Conservation (phyloP, 306 rosid species). For the Cicer arietinum region DNA sequence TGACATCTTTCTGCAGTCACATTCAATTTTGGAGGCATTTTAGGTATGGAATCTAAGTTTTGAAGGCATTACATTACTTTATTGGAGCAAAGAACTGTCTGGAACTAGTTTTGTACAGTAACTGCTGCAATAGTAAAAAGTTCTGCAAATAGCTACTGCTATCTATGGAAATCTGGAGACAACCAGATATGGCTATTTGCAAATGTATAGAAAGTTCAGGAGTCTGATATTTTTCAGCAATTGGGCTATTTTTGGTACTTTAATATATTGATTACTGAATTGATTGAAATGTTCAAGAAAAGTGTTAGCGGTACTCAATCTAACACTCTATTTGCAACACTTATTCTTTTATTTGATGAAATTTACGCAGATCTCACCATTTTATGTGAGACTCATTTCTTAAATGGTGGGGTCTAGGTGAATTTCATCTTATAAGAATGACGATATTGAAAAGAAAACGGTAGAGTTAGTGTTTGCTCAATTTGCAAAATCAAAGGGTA, state of each 20-base stretch:
- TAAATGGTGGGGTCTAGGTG: too few species aligned
- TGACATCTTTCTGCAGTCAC: not conserved
- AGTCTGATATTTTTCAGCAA: not conserved
- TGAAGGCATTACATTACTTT: not conserved
- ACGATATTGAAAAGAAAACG: too few species aligned
- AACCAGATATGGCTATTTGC: conserved; percentile 10
- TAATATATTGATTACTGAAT: not conserved
- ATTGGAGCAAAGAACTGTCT: not conserved
- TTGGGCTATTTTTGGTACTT: not conserved
- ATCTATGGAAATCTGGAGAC: conserved; percentile 7
- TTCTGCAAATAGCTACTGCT: conserved; percentile 20
- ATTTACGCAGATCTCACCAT: too few species aligned
- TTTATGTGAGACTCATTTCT: too few species aligned
- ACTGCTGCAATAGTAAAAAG: conserved; percentile 14
- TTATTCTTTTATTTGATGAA: too few species aligned
- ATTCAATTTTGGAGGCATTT: too few species aligned
- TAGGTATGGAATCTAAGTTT: not conserved
- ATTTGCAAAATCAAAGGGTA: too few species aligned
- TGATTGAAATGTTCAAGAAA: not conserved
- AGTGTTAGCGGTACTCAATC: too few species aligned
- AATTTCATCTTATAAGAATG: too few species aligned
- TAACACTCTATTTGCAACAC: too few species aligned
- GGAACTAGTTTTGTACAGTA: conserved; percentile 1
- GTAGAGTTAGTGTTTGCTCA: too few species aligned
- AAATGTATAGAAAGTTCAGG: not conserved